Evolutionary conservation across 345 rosid species (phyloP).

Genomic region (Salix brachista): DNA sequence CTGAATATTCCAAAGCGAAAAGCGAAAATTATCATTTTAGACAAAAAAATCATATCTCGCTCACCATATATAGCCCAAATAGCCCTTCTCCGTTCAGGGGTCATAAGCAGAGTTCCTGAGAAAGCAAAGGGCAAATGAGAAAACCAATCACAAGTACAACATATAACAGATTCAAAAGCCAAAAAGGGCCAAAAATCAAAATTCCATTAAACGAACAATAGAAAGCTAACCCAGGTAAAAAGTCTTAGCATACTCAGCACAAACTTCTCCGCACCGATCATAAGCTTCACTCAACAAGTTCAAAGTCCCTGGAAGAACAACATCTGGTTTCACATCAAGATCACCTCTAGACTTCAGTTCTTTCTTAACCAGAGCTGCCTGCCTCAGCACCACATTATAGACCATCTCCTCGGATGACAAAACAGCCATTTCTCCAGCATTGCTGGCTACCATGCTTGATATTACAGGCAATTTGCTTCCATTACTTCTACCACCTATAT

Average conservation of each 20-base stretch:
- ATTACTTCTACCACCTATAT: slow-evolving; percentile 9
- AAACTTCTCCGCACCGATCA: slow-evolving; percentile 74
- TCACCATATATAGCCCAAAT: slow-evolving; percentile 79
- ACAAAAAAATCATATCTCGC: slow-evolving; percentile 12
- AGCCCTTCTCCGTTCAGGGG: slow-evolving; percentile 62
- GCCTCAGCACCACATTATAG: slow-evolving; percentile 70
- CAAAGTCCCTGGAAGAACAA: slow-evolving; percentile 47
- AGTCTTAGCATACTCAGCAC: slow-evolving; percentile 82
- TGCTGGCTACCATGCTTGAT: slow-evolving; percentile 52
- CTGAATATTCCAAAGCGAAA: background rate
- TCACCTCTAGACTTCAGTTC: slow-evolving; percentile 39
- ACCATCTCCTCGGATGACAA: slow-evolving; percentile 73
- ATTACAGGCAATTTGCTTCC: slow-evolving; percentile 24
- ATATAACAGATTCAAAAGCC: background rate
- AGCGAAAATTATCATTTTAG: background rate
- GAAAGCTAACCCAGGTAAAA: slow-evolving; percentile 60
- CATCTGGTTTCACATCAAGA: slow-evolving; percentile 53
- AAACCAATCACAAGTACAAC: background rate
- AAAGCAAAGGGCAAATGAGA: slow-evolving; percentile 10
- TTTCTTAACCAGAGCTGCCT: slow-evolving; percentile 71
- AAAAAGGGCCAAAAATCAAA: background rate
- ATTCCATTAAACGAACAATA: background rate
- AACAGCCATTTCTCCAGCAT: slow-evolving; percentile 49
- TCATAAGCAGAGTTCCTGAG: slow-evolving; percentile 73
- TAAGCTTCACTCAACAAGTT: slow-evolving; percentile 65